phyloP scores from a whole-genome alignment of 2,329 filamentous ascomycete genomes.

The Trichoderma sp. region DNA sequence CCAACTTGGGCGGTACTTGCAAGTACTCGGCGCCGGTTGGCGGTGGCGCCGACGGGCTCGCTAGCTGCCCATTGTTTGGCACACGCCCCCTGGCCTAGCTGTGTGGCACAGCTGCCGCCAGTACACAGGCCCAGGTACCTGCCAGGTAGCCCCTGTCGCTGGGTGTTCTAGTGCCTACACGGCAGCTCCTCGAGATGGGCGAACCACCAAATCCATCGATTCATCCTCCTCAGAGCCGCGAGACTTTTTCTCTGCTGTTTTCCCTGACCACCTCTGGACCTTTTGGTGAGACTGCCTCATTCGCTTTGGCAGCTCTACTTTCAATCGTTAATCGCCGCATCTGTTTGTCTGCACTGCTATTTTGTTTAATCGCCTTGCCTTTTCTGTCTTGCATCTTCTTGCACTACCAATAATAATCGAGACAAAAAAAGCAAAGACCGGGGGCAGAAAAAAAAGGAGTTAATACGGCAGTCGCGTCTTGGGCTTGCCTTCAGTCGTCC shows the following conservation, averaged over 20 bases:
- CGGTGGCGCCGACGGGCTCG: conserved; percentile 10
- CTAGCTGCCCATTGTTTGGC: not conserved
- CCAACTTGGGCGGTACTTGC: not conserved
- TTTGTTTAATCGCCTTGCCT: conserved; percentile 20
- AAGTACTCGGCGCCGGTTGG: not conserved
- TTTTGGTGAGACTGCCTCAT: conserved; percentile 48
- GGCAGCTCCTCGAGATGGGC: conserved; percentile 1
- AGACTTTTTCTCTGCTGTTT: conserved; percentile 14
- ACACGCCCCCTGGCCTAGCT: not conserved
- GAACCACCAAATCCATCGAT: conserved; percentile 18
- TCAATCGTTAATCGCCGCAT: conserved; percentile 40
- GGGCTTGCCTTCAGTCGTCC: not conserved
- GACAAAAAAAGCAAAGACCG: not conserved
- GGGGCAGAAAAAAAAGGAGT: conserved; percentile 8
- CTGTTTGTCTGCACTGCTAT: conserved; percentile 19
- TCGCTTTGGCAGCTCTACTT: conserved; percentile 57
- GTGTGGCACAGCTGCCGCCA: not conserved
- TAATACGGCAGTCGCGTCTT: conserved; percentile 16
- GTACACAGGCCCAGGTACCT: not conserved
- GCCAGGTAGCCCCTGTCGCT: not conserved
- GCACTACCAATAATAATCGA: not conserved
- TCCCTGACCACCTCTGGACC: conserved; percentile 23
- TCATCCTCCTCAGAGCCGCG: conserved; percentile 12
- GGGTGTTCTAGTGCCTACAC: not conserved
- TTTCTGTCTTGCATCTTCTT: conserved; percentile 7